Percentiles rank a stretch among this genome's conserved stretches.
These are phyloP conservation scores for Plasmodium knowlesi DNA, from an alignment of 169 alveolate genomes.

Conservation along the genomic window DNA sequence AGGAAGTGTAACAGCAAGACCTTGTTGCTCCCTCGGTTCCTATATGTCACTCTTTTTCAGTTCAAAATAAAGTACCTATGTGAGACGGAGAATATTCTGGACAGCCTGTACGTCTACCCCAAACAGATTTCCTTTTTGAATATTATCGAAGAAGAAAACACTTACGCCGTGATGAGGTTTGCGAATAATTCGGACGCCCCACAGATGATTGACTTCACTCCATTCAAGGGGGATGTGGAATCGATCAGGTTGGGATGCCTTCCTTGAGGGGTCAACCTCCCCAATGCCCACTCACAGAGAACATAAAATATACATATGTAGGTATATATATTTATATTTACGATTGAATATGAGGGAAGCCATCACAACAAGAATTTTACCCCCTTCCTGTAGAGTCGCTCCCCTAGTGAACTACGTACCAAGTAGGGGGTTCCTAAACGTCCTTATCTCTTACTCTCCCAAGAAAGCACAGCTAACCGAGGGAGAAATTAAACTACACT, in stretches of 20 bases:
- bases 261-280: neutral
- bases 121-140: slow-evolving; percentile 50
- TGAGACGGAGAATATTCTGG: slow-evolving; percentile 32
- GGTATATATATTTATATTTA: neutral
- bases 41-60: slow-evolving; percentile 63
- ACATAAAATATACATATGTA: neutral
- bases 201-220: slow-evolving; percentile 72
- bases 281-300: neutral
- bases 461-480: slow-evolving; percentile 21
- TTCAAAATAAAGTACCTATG: slow-evolving; percentile 63
- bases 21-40: slow-evolving; percentile 59
- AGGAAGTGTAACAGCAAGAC: slow-evolving; percentile 69
- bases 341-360: neutral
- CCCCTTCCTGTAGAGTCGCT: slow-evolving; percentile 4
- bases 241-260: slow-evolving; percentile 15
- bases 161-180: slow-evolving; percentile 29
- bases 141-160: slow-evolving; percentile 45
- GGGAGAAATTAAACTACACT: slow-evolving; percentile 57
- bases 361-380: neutral
- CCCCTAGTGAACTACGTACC: slow-evolving; percentile 68
- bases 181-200: slow-evolving; percentile 38
- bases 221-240: slow-evolving; percentile 44
- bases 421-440: slow-evolving; percentile 55
- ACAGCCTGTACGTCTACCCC: slow-evolving; percentile 34
- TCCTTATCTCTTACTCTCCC: slow-evolving; percentile 57